Base-by-base conservation (phyloP, 2,329 filamentous ascomycete species). In the Alternaria angustiovoidea region DNA sequence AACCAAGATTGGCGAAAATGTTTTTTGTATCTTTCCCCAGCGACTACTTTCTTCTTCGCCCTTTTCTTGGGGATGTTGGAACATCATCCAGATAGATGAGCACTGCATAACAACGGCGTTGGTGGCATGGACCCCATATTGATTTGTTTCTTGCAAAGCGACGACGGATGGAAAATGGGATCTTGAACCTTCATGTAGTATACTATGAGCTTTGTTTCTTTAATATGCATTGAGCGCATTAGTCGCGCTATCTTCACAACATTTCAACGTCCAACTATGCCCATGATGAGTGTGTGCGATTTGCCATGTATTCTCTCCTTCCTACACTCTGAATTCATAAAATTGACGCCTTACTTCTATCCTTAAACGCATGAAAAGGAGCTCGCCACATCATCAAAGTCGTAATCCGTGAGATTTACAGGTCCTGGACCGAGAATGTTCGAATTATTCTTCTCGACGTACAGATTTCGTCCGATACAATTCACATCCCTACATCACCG, bases 391-490 rank as follows among this genome's bases (percentile, higher is more conserved):
- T 59, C 57, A 24, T 72, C 69, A 46, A 70, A 72, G 4, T 46
- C 24, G n/a, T 65, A 42, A 54, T 70, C 63, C 14, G 61, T 63
- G 14, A 69, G 55, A 48, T 70, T 68, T 34, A 70, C 67, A 22
- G 59, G 49, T 4, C 67, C 68, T 4, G 67, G 69, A 7, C 69
- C 67, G 12, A 68, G 46, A 3, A 66, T 51, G 28, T 66, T 59
- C 1, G 61, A 64, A 43, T 69, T 68, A 44, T 69, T 69, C 63
- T 71, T 69, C 56, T 66, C 61, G 24, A 71, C 54, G 18, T 42
- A 67, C 7, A 63, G 32, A 12, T 34, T 53, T 11, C 53, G 51
- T 7, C 68, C 67, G 14, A 59, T 65, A 52, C 67, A 71, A 18
- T 61, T 54, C 26, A 44, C 51, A 12, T 68, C 60, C 39, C 67